These are phyloP conservation scores for Penicillium bialowiezense DNA, from an alignment of 495 filamentous ascomycete species.

Conservation along the genomic window DNA sequence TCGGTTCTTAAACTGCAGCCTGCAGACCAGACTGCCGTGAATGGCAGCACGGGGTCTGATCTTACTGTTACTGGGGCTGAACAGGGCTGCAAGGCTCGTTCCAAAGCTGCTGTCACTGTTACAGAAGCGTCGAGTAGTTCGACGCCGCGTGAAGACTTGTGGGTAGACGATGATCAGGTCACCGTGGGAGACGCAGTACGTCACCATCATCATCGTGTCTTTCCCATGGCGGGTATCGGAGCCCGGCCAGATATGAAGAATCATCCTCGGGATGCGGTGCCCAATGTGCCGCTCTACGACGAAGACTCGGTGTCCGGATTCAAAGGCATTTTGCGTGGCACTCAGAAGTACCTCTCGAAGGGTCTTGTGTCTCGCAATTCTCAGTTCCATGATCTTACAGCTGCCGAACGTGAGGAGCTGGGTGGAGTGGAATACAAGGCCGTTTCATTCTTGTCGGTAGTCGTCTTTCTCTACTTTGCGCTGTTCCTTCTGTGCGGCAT, in stretches of 20 bases:
- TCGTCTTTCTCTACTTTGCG: slow-evolving; percentile 74
- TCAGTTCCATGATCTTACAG: slow-evolving; percentile 66
- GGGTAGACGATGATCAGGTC: slow-evolving; percentile 32
- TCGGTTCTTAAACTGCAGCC: slow-evolving; percentile 11
- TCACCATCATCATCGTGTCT: slow-evolving; percentile 38
- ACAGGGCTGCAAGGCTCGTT: background rate
- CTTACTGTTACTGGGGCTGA: background rate
- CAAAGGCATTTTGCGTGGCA: slow-evolving; percentile 26
- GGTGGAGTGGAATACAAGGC: slow-evolving; percentile 81
- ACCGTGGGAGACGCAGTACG: slow-evolving; percentile 26
- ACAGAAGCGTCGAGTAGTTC: background rate
- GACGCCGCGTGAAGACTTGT: slow-evolving; percentile 13
- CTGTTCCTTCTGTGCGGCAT: slow-evolving; percentile 69
- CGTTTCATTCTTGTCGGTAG: slow-evolving; percentile 62
- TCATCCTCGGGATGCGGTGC: slow-evolving; percentile 33
- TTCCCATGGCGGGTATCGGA: slow-evolving; percentile 53
- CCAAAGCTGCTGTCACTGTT: background rate
- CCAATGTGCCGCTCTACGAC: slow-evolving; percentile 15
- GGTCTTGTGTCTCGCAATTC: slow-evolving; percentile 64
- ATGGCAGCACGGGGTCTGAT: background rate
- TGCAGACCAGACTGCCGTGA: background rate
- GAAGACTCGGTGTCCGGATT: slow-evolving; percentile 19
- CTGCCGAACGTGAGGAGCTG: slow-evolving; percentile 66
- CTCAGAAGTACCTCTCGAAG: slow-evolving; percentile 42
- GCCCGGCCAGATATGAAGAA: slow-evolving; percentile 45